Evolutionary conservation across 495 filamentous ascomycete species (phyloP).

Genomic region (Xylaria longipes): DNA sequence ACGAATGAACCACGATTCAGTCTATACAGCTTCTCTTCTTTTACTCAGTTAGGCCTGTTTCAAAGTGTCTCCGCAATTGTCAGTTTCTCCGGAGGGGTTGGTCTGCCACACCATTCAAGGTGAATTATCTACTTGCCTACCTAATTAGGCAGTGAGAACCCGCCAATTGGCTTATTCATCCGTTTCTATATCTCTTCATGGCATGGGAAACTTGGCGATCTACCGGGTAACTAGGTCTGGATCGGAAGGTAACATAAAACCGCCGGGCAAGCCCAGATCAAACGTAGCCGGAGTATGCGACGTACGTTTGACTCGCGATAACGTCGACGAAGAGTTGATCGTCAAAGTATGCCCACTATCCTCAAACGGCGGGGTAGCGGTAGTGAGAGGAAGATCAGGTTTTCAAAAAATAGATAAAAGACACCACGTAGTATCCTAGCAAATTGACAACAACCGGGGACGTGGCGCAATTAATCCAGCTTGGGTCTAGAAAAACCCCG

Average conservation of each 20-base stretch:
- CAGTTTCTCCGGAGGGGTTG: conserved; percentile 26
- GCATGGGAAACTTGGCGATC: conserved; percentile 11
- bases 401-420: neutral
- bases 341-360: neutral
- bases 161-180: conserved; percentile 11
- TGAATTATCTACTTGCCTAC: conserved; percentile 17
- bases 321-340: neutral
- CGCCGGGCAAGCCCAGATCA: neutral
- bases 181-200: neutral
- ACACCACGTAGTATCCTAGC: conserved; percentile 15
- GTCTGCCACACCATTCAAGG: conserved; percentile 11
- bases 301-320: conserved; percentile 3
- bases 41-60: conserved; percentile 18
- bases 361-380: neutral
- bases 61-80: conserved; percentile 19
- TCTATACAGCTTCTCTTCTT: neutral
- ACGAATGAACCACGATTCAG: conserved; percentile 11
- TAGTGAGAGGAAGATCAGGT: neutral
- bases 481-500: conserved; percentile 4
- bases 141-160: conserved; percentile 15
- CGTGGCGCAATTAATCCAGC: conserved; percentile 21
- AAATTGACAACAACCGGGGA: conserved; percentile 10
- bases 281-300: neutral
- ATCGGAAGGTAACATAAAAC: conserved; percentile 19
- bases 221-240: conserved; percentile 11